phyloP scores from a whole-genome alignment of 345 rosid species.

The Mangifera indica region DNA sequence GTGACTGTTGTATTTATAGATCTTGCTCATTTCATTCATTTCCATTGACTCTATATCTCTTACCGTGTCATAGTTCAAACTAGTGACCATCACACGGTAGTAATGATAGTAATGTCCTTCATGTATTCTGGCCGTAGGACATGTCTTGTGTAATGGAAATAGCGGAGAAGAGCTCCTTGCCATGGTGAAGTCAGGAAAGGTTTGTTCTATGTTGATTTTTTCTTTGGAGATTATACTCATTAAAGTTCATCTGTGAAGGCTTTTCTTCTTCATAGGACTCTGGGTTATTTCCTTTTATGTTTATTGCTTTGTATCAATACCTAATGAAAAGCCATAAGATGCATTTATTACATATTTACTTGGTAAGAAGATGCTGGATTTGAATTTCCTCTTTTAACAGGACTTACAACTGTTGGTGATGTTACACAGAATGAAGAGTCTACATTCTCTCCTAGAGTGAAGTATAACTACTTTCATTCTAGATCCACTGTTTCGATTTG shows the following conservation, averaged over 20 bases:
- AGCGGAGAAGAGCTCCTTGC: slow-evolving; percentile 90
- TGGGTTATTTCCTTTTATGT: neutral
- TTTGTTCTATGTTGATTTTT: slow-evolving; percentile 21
- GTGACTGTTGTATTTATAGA: neutral
- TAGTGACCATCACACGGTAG: slow-evolving; percentile 4
- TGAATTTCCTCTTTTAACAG: slow-evolving; percentile 29
- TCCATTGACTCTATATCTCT: neutral
- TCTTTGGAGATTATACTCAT: neutral
- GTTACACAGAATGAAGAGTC: slow-evolving; percentile 52
- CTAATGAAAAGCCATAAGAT: slow-evolving; percentile 8
- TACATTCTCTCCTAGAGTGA: slow-evolving; percentile 43
- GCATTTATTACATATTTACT: neutral
- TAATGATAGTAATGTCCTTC: slow-evolving; percentile 6
- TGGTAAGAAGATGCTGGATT: neutral
- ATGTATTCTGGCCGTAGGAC: slow-evolving; percentile 46
- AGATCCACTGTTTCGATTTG: slow-evolving; percentile 7
- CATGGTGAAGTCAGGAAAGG: slow-evolving; percentile 52
- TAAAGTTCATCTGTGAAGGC: neutral
- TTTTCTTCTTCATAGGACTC: neutral
- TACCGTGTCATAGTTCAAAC: slow-evolving; percentile 42
- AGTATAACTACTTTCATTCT: slow-evolving; percentile 39
- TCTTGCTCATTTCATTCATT: slow-evolving; percentile 4
- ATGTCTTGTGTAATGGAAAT: slow-evolving; percentile 82
- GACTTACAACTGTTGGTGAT: slow-evolving; percentile 41
- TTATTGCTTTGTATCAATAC: neutral